Conservation (phyloP, 257 asterid genomes). For the Nicotiana otophora region DNA sequence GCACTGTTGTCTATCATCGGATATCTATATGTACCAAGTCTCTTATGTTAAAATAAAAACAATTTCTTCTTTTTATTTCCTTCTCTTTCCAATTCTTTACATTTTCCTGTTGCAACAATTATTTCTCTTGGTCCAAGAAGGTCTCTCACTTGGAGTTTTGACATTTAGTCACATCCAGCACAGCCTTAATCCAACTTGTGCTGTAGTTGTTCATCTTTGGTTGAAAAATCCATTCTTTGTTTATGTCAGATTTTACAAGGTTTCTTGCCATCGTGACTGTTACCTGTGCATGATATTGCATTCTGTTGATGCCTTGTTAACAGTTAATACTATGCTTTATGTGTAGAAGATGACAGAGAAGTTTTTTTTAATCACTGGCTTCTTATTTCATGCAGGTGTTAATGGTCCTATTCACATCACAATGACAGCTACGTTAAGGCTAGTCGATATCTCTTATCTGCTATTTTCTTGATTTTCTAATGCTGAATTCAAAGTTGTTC, state of each 20-base stretch:
- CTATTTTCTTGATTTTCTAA: background rate
- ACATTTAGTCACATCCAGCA: background rate
- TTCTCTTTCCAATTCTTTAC: background rate
- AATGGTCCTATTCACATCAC: constrained; percentile 40
- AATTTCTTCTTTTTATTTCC: background rate
- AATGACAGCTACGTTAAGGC: constrained; percentile 34
- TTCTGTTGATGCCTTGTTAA: background rate
- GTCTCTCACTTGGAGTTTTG: background rate
- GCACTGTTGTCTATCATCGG: background rate
- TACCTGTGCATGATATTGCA: background rate
- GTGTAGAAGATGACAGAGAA: background rate
- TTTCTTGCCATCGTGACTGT: background rate
- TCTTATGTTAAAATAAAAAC: background rate
- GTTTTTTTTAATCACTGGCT: background rate
- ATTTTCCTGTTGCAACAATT: background rate
- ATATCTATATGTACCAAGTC: background rate
- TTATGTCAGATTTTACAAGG: background rate
- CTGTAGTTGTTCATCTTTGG: background rate
- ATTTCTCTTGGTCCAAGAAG: no score
- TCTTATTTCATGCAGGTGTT: constrained; percentile 29
- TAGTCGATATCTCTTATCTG: background rate
- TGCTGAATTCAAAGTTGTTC: background rate
- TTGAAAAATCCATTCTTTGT: background rate
- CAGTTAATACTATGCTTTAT: background rate
- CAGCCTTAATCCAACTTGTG: background rate